Evolutionary conservation across 768 basidiomycete species (phyloP), one percentile per base, ranked within the genome.

Genomic region (Polyporus arcularius): DNA sequence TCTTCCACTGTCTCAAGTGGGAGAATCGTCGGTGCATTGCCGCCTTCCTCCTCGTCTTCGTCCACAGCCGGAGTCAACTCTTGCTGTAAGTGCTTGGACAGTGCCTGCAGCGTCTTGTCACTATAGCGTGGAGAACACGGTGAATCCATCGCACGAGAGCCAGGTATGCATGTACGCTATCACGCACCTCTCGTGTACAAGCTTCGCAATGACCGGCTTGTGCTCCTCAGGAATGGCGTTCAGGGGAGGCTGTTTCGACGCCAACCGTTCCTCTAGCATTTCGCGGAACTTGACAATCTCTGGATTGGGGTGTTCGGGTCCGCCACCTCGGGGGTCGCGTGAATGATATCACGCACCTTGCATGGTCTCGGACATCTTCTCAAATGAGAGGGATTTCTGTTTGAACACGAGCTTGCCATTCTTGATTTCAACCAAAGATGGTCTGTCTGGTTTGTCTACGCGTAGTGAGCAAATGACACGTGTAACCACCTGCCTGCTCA

Each of bases 121-220:
- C 94, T 96, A 50, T 40, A 63, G 60, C 54, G 32, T 66, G 9
- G 18, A 60, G 4, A 45, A 7, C 7, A 35, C 3, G 35, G 35
- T 55, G 42, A 32, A 42, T 45, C 11, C 41, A 30, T 12, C 4
- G 5, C 1, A 14, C 47, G 10, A 40, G 16, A 8, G 15, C 14
- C 26, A 42, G 30, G 31, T 31, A 15, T 38, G 35, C 8, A 7
- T 41, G 45, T 28, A 30, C 4, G 43, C 15, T 55, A 32, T 50
- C 57, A 66, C 78, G 55, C 52, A 93, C 94, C 93, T 94, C 75
- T 96, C 94, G 64, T 94, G 90, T 0, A 85, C 85, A 42, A 94
- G 74, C 72, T 94, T 94, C 5, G 86, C 93, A 65, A 96, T 83
- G 28, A 96, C 75, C 1, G 91, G 84, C 63, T 76, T 80, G 70